A percentile compares a stretch with the other conserved stretches of the same genome.
phyloP scores from a whole-genome alignment of 2,329 filamentous ascomycete genomes.

The Raffaelea arxii region DNA sequence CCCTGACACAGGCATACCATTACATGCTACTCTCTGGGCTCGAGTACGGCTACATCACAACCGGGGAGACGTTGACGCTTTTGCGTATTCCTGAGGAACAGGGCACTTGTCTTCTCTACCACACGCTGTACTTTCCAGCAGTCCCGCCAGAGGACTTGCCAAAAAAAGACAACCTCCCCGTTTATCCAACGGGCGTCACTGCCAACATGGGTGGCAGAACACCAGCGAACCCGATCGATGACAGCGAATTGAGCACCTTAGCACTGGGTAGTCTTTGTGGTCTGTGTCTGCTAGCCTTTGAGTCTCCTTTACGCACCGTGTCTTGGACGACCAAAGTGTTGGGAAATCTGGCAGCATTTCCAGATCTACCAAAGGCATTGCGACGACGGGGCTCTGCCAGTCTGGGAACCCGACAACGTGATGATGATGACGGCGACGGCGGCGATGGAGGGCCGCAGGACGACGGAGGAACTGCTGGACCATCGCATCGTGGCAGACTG shows the following conservation, averaged over 20 bases:
- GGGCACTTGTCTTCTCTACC: neutral
- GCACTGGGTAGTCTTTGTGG: neutral
- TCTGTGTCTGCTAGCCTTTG: slow-evolving; percentile 2
- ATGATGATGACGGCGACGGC: neutral
- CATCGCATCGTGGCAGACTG: too few relatives aligned
- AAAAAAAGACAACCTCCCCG: too few relatives aligned
- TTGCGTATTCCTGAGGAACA: neutral
- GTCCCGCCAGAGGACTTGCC: neutral
- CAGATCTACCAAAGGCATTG: too few relatives aligned
- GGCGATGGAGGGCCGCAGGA: neutral
- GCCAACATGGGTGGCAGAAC: neutral
- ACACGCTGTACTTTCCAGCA: neutral
- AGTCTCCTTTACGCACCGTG: neutral
- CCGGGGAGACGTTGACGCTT: neutral
- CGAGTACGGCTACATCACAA: slow-evolving; percentile 1
- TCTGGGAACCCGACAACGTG: too few relatives aligned
- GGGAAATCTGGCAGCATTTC: neutral
- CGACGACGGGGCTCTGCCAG: too few relatives aligned
- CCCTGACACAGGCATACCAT: slow-evolving; percentile 1
- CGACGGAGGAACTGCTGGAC: too few relatives aligned
- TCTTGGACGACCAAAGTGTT: neutral
- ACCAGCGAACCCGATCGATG: neutral
- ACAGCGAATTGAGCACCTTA: neutral
- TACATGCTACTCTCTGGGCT: neutral
- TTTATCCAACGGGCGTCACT: too few relatives aligned